These are phyloP conservation scores for Sarocladium oryzae DNA, from an alignment of 2,329 filamentous ascomycete species.

Conservation along the genomic window DNA sequence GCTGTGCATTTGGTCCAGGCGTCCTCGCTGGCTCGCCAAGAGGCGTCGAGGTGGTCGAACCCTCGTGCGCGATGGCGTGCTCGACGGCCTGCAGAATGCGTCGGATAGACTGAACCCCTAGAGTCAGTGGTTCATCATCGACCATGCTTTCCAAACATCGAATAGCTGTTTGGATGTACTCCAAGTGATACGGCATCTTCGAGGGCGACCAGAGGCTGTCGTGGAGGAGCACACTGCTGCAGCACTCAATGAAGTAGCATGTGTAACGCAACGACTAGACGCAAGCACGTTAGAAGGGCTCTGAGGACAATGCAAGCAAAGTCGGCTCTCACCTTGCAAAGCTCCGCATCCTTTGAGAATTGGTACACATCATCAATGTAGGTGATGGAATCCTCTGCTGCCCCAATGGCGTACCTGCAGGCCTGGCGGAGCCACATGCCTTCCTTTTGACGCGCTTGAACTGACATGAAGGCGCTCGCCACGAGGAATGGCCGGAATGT, in stretches of 20 bases:
- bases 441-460: background rate
- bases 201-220: constrained; percentile 2
- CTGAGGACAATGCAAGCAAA: too few relatives aligned
- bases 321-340: background rate
- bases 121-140: background rate
- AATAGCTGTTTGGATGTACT: background rate
- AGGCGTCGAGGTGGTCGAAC: background rate
- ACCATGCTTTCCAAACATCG: background rate
- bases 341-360: background rate
- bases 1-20: background rate
- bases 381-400: background rate
- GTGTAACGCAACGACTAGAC: background rate
- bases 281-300: background rate
- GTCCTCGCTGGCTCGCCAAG: background rate
- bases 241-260: constrained; percentile 1
- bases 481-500: constrained; percentile 1
- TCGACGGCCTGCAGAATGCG: background rate
- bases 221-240: background rate
- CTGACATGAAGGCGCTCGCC: background rate
- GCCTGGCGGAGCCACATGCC: constrained; percentile 1
- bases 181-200: background rate
- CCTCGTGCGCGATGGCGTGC: background rate
- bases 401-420: background rate
- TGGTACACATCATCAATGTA: background rate
- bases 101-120: background rate